These are phyloP conservation scores for Astrocystis sublimbata DNA, from an alignment of 495 filamentous ascomycete genomes.

Conservation along the genomic window DNA sequence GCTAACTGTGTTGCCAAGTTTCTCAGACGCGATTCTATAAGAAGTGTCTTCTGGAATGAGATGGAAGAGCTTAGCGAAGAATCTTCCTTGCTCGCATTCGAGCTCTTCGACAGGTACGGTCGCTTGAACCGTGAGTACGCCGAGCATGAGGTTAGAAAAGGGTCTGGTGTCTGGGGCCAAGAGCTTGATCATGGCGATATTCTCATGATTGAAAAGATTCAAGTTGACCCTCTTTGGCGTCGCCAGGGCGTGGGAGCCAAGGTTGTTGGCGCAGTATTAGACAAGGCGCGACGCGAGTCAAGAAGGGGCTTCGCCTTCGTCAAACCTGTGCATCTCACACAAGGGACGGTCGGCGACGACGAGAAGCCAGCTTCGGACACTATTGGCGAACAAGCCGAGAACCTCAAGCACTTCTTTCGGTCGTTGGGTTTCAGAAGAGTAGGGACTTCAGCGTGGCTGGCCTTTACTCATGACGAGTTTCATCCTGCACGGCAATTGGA, in stretches of 20 bases:
- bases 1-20: neutral
- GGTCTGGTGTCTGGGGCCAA: slow-evolving; percentile 33
- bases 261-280: neutral
- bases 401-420: slow-evolving; percentile 30
- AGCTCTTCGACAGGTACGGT: slow-evolving; percentile 39
- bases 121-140: slow-evolving; percentile 32
- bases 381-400: neutral
- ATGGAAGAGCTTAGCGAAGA: neutral
- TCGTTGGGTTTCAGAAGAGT: slow-evolving; percentile 25
- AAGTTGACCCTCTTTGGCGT: neutral
- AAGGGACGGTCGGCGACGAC: neutral
- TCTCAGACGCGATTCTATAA: neutral
- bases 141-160: slow-evolving; percentile 32
- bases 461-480: slow-evolving; percentile 18
- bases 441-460: slow-evolving; percentile 4
- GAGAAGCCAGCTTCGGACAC: neutral
- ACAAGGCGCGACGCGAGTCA: neutral
- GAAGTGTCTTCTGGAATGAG: neutral
- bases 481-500: slow-evolving; percentile 17
- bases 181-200: slow-evolving; percentile 35
- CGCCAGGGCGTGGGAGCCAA: slow-evolving; percentile 2
- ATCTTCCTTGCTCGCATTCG: slow-evolving; percentile 1
- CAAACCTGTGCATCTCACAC: neutral
- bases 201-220: slow-evolving; percentile 32
- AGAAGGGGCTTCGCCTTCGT: neutral